Conservation (phyloP, 75 land plant species). For the Cupressus sempervirens region DNA sequence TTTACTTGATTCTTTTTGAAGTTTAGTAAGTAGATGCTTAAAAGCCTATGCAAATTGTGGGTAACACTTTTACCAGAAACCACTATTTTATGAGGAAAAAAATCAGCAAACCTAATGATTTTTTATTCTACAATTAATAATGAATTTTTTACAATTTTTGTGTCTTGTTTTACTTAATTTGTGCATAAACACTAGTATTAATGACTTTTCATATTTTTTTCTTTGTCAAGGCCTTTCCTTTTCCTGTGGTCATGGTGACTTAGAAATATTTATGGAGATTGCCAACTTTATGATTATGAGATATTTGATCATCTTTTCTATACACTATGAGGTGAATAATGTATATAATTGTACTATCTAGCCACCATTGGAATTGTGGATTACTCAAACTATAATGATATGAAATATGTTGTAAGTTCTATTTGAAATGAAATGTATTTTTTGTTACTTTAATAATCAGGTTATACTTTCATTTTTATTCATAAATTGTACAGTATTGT, state of each 20-base stretch:
- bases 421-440: not conserved
- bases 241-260: not conserved
- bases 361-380: slow-evolving; percentile 78
- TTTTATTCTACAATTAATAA: too few relatives aligned
- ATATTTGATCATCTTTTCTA: not conserved
- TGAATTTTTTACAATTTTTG: too few relatives aligned
- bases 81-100: too few relatives aligned
- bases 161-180: not conserved
- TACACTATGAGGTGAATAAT: not conserved
- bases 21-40: too few relatives aligned
- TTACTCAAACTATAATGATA: slow-evolving; percentile 77
- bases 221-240: not conserved
- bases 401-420: slow-evolving; percentile 67
- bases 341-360: not conserved
- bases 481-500: not conserved
- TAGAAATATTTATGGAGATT: not conserved
- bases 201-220: not conserved
- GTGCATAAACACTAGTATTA: not conserved
- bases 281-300: not conserved
- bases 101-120: too few relatives aligned
- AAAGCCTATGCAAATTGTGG: too few relatives aligned
- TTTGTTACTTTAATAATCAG: not conserved
- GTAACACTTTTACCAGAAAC: too few relatives aligned
- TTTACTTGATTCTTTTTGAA: too few relatives aligned
- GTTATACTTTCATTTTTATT: not conserved